These are phyloP conservation scores for Scheffersomyces parashehatae DNA, from an alignment of 1,139 yeast species.

Conservation along the genomic window DNA sequence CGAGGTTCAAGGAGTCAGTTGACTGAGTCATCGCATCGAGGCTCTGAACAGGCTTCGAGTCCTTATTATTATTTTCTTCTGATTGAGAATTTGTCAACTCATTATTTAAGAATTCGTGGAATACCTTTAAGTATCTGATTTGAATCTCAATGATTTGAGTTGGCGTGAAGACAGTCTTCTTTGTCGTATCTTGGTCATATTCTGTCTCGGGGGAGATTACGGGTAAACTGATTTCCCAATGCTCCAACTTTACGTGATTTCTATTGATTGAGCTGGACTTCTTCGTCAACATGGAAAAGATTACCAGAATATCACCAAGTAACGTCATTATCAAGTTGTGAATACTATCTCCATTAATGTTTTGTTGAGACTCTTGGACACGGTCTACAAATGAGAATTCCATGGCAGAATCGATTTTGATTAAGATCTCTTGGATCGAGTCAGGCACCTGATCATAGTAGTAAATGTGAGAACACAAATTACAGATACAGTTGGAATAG, in stretches of 20 bases:
- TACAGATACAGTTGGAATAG: slow-evolving; percentile 53
- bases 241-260: slow-evolving; percentile 43
- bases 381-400: slow-evolving; percentile 19
- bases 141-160: slow-evolving; percentile 34
- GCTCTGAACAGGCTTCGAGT: neutral
- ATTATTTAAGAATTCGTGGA: slow-evolving; percentile 32
- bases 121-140: slow-evolving; percentile 32
- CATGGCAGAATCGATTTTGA: slow-evolving; percentile 38
- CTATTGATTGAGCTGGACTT: slow-evolving; percentile 38
- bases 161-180: slow-evolving; percentile 16
- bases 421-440: slow-evolving; percentile 58
- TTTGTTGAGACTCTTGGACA: slow-evolving; percentile 14
- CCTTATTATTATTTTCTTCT: neutral
- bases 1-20: slow-evolving; percentile 1
- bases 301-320: slow-evolving; percentile 33
- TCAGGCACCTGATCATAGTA: slow-evolving; percentile 82
- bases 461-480: slow-evolving; percentile 69
- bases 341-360: slow-evolving; percentile 16
- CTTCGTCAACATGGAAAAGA: slow-evolving; percentile 30
- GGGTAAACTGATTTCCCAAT: slow-evolving; percentile 44
- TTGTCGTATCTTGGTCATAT: slow-evolving; percentile 10
- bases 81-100: slow-evolving; percentile 23
- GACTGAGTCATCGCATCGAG: neutral
- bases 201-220: slow-evolving; percentile 31
- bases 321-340: slow-evolving; percentile 29